phyloP scores from a whole-genome alignment of 768 basidiomycete genomes.

The Termitomyces eurrhizus region DNA sequence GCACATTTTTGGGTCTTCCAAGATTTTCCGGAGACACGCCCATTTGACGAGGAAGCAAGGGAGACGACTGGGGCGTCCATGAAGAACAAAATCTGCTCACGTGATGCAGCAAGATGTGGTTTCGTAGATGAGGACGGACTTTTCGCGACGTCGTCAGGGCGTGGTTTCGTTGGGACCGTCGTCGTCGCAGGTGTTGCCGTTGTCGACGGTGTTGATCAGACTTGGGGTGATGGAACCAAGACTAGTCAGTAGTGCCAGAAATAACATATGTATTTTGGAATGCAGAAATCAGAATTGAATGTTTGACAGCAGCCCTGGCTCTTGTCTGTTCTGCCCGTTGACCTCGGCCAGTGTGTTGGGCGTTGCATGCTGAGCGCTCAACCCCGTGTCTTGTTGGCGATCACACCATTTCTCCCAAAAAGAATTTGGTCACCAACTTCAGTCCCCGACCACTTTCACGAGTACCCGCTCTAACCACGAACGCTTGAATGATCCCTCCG shows the following conservation, averaged over 20 bases:
- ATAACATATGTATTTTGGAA: slow-evolving; percentile 8
- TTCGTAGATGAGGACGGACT: background rate
- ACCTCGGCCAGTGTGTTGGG: slow-evolving; percentile 33
- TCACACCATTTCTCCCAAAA: background rate
- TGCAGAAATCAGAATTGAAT: slow-evolving; percentile 7
- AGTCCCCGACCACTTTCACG: slow-evolving; percentile 19
- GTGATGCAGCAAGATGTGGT: background rate
- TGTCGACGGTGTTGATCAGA: background rate
- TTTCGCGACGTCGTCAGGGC: background rate
- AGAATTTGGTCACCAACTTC: slow-evolving; percentile 8
- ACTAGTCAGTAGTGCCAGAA: background rate
- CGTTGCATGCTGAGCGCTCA: slow-evolving; percentile 29
- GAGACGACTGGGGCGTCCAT: slow-evolving; percentile 21
- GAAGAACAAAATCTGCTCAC: slow-evolving; percentile 3
- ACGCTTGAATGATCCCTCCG: slow-evolving; percentile 41
- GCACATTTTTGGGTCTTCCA: slow-evolving; percentile 57
- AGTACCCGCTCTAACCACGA: slow-evolving; percentile 25
- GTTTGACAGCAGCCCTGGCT: slow-evolving; percentile 1
- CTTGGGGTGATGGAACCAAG: slow-evolving; percentile 4
- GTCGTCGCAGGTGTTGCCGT: background rate
- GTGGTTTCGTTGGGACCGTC: background rate
- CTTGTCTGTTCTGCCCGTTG: slow-evolving; percentile 5
- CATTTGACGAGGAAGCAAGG: slow-evolving; percentile 57
- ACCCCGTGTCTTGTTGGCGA: slow-evolving; percentile 44
- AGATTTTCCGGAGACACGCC: slow-evolving; percentile 64